Conservation (phyloP, 306 rosid species). For the Rosa chinensis region DNA sequence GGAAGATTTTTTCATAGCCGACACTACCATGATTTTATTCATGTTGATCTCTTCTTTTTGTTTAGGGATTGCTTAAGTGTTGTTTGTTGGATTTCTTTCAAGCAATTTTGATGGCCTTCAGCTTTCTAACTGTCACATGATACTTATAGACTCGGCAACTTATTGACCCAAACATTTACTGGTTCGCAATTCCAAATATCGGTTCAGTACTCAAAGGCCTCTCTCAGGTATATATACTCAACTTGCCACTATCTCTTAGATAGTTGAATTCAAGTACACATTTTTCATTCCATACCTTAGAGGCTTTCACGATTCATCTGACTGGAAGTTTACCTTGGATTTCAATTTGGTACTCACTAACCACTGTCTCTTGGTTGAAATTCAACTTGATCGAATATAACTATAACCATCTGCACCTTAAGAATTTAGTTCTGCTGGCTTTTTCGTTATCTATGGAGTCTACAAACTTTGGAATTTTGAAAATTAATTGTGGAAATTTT, state of each 20-base stretch:
- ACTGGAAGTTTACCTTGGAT: conserved; percentile 3
- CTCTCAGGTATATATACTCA: conserved; percentile 63
- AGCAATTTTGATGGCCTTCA: background rate
- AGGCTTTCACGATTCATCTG: background rate
- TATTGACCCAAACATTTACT: conserved; percentile 78
- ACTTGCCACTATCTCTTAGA: background rate
- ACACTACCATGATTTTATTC: background rate
- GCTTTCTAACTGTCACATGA: conserved; percentile 23
- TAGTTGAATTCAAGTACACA: background rate
- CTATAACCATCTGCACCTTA: background rate
- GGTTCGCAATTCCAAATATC: conserved; percentile 85
- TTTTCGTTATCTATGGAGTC: background rate
- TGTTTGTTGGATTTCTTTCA: background rate
- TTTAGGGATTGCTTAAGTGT: background rate
- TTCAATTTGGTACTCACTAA: background rate
- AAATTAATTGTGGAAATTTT: background rate
- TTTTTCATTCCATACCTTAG: background rate
- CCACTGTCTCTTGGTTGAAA: background rate
- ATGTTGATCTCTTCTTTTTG: background rate
- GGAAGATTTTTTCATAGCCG: background rate
- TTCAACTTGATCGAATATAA: background rate
- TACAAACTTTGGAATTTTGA: background rate
- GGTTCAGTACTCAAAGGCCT: conserved; percentile 85
- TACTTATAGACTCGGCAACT: conserved; percentile 71
- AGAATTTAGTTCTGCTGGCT: background rate